phyloP scores from a whole-genome alignment of 1,139 yeast genomes.

The Kodamaea sp. region DNA sequence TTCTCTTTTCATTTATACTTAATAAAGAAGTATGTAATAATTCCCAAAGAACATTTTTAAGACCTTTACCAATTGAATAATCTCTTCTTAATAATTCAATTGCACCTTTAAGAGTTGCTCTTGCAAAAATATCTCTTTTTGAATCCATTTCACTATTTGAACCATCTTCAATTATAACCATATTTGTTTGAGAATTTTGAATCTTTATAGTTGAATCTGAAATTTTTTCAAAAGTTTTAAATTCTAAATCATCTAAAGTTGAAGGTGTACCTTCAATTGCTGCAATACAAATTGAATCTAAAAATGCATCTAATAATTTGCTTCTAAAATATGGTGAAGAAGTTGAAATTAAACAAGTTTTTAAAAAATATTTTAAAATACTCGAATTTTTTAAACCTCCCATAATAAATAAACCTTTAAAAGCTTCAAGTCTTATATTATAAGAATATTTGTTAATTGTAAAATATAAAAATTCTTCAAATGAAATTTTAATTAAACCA shows the following conservation, averaged over 20 bases:
- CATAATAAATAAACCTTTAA: slow-evolving; percentile 61
- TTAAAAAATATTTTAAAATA: slow-evolving; percentile 60
- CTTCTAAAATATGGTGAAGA: slow-evolving; percentile 48
- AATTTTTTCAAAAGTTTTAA: slow-evolving; percentile 35
- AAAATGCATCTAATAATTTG: slow-evolving; percentile 46
- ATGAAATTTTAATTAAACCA: slow-evolving; percentile 52
- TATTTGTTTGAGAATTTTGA: slow-evolving; percentile 20
- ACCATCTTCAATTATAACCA: slow-evolving; percentile 53
- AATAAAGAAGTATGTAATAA: slow-evolving; percentile 60
- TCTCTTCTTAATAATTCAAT: slow-evolving; percentile 64
- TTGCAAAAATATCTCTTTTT: slow-evolving; percentile 42
- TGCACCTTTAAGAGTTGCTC: slow-evolving; percentile 57
- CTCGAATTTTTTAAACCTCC: slow-evolving; percentile 73
- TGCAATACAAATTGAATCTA: slow-evolving; percentile 58
- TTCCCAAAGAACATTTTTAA: slow-evolving; percentile 63
- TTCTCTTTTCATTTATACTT: slow-evolving; percentile 57
- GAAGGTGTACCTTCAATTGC: slow-evolving; percentile 62
- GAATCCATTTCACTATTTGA: slow-evolving; percentile 39
- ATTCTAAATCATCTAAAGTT: slow-evolving; percentile 56
- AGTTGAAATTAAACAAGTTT: slow-evolving; percentile 53
- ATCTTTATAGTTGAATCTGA: slow-evolving; percentile 16
- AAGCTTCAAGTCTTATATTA: slow-evolving; percentile 65
- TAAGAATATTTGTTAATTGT: slow-evolving; percentile 49
- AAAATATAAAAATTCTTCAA: slow-evolving; percentile 48
- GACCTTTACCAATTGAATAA: slow-evolving; percentile 59